Base-by-base conservation (phyloP, 2,329 filamentous ascomycete species). In the Xylaria digitata region DNA sequence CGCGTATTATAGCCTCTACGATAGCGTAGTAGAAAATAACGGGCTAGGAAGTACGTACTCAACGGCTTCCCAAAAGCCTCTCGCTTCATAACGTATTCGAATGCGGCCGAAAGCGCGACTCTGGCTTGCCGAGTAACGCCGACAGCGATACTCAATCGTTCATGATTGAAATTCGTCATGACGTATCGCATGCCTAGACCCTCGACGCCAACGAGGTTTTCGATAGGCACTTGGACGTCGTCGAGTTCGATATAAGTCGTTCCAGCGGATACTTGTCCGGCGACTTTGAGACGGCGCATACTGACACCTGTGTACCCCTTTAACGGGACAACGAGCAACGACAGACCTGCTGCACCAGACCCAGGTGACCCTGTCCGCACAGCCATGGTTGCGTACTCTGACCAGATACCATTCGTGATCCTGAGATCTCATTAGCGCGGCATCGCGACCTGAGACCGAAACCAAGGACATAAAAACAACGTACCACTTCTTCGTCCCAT, bases 161-260 rank as follows among this genome's bases (percentile, higher is more conserved):
- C 91, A 77, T 93, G 90, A 80, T 93, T 93, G 85, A 93, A 93
- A 79, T 93, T 92, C 61, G 87, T 69, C 89, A 92, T 92, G 74
- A 91, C 86, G 74, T 92, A 91, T 65, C 82, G 85, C 90, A 94
- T 93, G 5, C 91, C 91, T 73, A 86, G 81, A 11, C 90, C 90
- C 76, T 93, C 91, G 21, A 82, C 72, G 2, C 91, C 91, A 64
- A 94, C 87, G 7, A 93, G 78, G 75, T 93, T 93, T 73, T 86
- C 85, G 0, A 88, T 84, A 0, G 90, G 90, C 0, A 94, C 91
- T 64, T 87, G 84, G 21, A 93, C 91, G 60, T 93, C 90, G 73
- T 93, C 90, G 1, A 94, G 83, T 75, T 92, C 90, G 72, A 94
- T 93, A 77, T 87, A 93, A 0, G 91, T 92, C 1, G 91, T 93